A percentile compares a stretch with the other conserved stretches of the same genome.
Conservation (phyloP, 345 rosid genomes). For the Kernera saxatilis region DNA sequence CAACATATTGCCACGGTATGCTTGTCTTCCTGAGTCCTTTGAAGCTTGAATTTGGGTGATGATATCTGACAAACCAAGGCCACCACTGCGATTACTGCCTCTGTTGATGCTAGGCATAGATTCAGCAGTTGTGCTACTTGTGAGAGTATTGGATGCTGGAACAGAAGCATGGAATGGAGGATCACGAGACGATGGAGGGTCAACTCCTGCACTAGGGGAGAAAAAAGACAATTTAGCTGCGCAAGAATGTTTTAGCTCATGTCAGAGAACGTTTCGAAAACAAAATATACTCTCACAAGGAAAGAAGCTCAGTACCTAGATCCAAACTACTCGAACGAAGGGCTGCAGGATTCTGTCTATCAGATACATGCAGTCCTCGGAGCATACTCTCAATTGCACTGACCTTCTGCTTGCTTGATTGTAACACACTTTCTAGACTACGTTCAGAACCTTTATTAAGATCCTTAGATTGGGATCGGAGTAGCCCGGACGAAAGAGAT, state of each 20-base stretch:
- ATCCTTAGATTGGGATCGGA: slow-evolving; percentile 67
- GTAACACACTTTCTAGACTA: slow-evolving; percentile 91
- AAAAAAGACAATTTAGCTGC: slow-evolving; percentile 54
- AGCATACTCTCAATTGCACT: slow-evolving; percentile 99
- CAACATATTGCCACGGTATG: slow-evolving; percentile 49
- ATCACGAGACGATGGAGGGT: slow-evolving; percentile 99
- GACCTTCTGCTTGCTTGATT: slow-evolving; percentile 97
- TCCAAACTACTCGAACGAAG: slow-evolving; percentile 92
- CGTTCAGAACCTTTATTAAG: slow-evolving; percentile 72
- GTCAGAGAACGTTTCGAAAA: slow-evolving; percentile 9
- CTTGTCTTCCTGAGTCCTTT: slow-evolving; percentile 73
- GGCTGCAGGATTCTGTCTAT: slow-evolving; percentile 71
- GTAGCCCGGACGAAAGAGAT: slow-evolving; percentile 72
- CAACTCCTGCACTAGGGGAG: slow-evolving; percentile 99
- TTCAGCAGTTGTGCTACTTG: slow-evolving; percentile 47
- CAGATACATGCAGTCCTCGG: slow-evolving; percentile 84
- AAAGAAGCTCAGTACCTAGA: slow-evolving; percentile 72
- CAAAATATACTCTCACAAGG: slow-evolving; percentile 18
- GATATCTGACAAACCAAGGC: slow-evolving; percentile 79
- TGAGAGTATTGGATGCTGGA: slow-evolving; percentile 60
- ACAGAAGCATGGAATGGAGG: slow-evolving; percentile 77
- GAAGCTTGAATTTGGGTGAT: slow-evolving; percentile 91
- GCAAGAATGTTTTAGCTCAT: slow-evolving; percentile 30
- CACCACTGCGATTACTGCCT: slow-evolving; percentile 73
- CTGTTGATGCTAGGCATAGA: slow-evolving; percentile 45